phyloP scores from a whole-genome alignment of 305 asterid genomes.

The Fraxinus floribunda region DNA sequence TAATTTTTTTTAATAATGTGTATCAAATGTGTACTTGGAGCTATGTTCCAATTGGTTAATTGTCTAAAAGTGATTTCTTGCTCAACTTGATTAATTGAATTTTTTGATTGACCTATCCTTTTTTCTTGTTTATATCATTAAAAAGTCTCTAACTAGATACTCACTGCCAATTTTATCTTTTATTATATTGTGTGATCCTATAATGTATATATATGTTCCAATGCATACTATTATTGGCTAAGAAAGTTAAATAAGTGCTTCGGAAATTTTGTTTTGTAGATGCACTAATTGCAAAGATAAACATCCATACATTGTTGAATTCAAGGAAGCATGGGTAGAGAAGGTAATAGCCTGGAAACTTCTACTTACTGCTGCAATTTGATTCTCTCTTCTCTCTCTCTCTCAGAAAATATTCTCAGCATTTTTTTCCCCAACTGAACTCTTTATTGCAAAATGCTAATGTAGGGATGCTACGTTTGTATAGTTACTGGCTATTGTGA shows the following conservation, averaged over 20 bases:
- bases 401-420: neutral
- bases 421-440: constrained; percentile 15
- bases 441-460: constrained; percentile 22
- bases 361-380: neutral
- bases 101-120: constrained; percentile 7
- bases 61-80: neutral
- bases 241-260: constrained; percentile 1
- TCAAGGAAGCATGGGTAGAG: constrained; percentile 99
- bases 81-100: neutral
- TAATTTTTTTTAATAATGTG: no score
- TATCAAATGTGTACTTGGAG: no score
- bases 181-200: neutral
- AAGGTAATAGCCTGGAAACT: constrained; percentile 54
- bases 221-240: constrained; percentile 12
- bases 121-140: neutral
- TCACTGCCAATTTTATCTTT: neutral
- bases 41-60: neutral
- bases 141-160: neutral
- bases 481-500: constrained; percentile 97
- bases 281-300: constrained; percentile 82
- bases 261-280: constrained; percentile 48
- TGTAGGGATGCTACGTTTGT: constrained; percentile 97
- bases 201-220: neutral
- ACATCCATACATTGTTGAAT: constrained; percentile 89
- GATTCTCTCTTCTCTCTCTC: no score